Evolutionary conservation across 2,329 filamentous ascomycete genomes (phyloP), one percentile per base, ranked within the genome.

Genomic region (Bipolaris victoriae): DNA sequence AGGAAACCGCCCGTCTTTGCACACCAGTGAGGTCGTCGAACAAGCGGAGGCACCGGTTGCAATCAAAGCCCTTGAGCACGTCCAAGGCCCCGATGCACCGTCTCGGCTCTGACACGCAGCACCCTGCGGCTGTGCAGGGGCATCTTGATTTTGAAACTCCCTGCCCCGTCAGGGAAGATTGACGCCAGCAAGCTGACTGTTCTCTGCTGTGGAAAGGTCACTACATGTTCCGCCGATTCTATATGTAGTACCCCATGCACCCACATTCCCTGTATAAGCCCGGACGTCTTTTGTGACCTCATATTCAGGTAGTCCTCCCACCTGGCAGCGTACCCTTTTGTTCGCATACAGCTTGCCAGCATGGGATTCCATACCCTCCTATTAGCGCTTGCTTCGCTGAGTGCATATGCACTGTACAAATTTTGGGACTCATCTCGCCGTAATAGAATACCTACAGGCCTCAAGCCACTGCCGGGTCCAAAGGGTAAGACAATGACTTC

Each of bases 401-500:
- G 58, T 52, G 55, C 67, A 57, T 70, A 70, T 60, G 59, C 65
- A 53, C 50, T 74, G 15, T 76, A 70, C 60, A 76, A 71, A 59
- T 65, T 66, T 48, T 57, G 68, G 41, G 60, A 62, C 13, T 53
- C 58, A 54, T 67, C 62, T 61, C 67, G 68, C 61, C 63, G 63
- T 57, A 49, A 71, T 51, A 69, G 53, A 60, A 60, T 73, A 39
- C 76, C 76, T 7, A 55, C 53, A 43, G 75, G 75, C 20, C 55
- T 77, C 56, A 78, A 78, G 64, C 58, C 59, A 46, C 73, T 78
- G 7, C 76, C 76, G 24, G 76, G 76, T 6, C 76, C 76, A 24
- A 77, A 77, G 75, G 76, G 76, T 78, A 73, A 62, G 60, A 35
- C 15, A 52, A 16, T 18, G 44, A 43, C 47, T 39, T 26, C 11